Percentiles rank a stretch among this genome's conserved stretches.
Evolutionary conservation across 305 asterid species (phyloP).

Genomic region (Ilex paraguariensis): DNA sequence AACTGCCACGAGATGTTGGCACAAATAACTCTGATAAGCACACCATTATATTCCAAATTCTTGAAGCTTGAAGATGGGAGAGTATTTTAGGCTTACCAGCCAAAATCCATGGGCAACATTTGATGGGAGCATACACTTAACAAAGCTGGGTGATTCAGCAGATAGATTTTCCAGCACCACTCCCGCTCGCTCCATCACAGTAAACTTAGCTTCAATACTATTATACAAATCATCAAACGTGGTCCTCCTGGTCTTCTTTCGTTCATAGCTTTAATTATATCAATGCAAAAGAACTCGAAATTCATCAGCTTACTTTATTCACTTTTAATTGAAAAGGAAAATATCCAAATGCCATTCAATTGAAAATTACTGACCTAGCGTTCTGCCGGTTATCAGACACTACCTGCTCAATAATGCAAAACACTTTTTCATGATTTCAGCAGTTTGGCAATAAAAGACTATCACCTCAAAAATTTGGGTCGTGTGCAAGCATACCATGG

Average conservation of each 20-base stretch:
- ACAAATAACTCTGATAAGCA: slow-evolving; percentile 9
- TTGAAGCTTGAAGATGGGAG: neutral
- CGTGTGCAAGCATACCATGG: neutral
- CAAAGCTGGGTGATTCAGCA: slow-evolving; percentile 48
- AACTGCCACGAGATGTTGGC: slow-evolving; percentile 39
- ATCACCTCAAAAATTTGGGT: neutral
- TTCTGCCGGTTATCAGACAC: neutral
- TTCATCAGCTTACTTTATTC: slow-evolving; percentile 2
- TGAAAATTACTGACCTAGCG: neutral
- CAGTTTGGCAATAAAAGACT: neutral
- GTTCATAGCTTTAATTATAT: slow-evolving; percentile 22
- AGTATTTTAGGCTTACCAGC: slow-evolving; percentile 50
- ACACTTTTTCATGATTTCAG: neutral
- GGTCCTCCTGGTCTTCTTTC: slow-evolving; percentile 30
- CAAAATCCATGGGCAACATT: slow-evolving; percentile 87
- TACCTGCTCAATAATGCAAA: neutral
- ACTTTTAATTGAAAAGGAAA: slow-evolving; percentile 1
- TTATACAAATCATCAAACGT: slow-evolving; percentile 47
- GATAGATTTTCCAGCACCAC: slow-evolving; percentile 34
- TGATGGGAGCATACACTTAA: slow-evolving; percentile 88
- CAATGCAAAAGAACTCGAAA: slow-evolving; percentile 7
- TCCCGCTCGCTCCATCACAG: slow-evolving; percentile 63
- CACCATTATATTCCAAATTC: slow-evolving; percentile 5
- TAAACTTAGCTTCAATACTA: slow-evolving; percentile 45
- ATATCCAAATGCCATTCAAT: neutral